Base-by-base conservation (phyloP, 352 stramenopile genomes). In the Globisporangium polare region DNA sequence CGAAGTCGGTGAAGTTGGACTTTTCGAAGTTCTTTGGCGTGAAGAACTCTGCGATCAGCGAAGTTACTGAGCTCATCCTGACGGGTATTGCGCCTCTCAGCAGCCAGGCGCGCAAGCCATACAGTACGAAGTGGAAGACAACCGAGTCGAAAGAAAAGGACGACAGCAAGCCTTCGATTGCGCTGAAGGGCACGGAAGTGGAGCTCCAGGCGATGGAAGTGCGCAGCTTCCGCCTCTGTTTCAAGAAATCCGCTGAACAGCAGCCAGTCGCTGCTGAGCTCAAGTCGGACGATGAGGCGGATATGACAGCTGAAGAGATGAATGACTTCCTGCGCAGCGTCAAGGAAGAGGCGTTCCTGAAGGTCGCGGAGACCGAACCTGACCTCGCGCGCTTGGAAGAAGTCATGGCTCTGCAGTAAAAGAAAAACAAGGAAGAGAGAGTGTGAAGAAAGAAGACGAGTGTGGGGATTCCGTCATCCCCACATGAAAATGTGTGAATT, bases 171-270 rank as follows among this genome's bases (percentile, higher is more conserved):
- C 62, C 35, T 20, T 76, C 80, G 27, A 61, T 86, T 42, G 68
- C 78, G 43, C 68, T 90, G 6, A 68, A 77, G 45, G 76, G 78
- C 6, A 87, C 74, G 43, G 74, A 67, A 45, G 74, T 97, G 50
- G 75, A 77, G 51, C 65, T 98, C 9, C 73, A 92, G 49, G 74
- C 95, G 20, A 96, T 98, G 72, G 93, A 98, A 58, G 95, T 99
- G 52, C 85, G 90, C 58, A 97, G 92, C 0, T 99, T 98, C 74
- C 78, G 85, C 51, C 60, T 95, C 47, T 83, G 73, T 59, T 90
- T 92, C 55, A 54, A 24, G n/a, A 71, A 77, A 37, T 35, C 53
- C 4, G 17, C 20, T 54, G 43, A 15, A 22, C 15, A 47, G 24
- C 22, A 58, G 35, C 9, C 31, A 53, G 42, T 15, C 13, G 22